phyloP scores from a whole-genome alignment of 129 eudicot species.

The Smallanthus sonchifolius region DNA sequence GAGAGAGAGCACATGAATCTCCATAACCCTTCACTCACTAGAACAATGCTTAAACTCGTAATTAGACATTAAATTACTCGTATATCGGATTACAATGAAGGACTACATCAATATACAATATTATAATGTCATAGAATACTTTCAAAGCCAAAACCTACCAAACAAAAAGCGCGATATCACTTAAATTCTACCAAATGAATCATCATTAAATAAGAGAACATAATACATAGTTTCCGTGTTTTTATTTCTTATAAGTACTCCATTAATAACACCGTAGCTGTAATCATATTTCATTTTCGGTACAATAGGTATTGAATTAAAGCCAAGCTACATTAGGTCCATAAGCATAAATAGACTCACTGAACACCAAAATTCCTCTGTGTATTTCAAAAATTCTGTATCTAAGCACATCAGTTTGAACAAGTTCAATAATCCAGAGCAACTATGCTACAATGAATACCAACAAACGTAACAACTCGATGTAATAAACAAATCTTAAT shows the following conservation, averaged over 20 bases:
- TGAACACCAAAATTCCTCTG: background rate
- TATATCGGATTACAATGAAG: background rate
- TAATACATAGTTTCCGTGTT: background rate
- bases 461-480: constrained; percentile 1
- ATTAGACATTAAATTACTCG: background rate
- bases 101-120: background rate
- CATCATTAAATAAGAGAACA: constrained; percentile 1
- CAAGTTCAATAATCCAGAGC: constrained; percentile 3
- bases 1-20: background rate
- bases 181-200: background rate
- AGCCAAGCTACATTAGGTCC: constrained; percentile 1
- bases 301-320: background rate
- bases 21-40: background rate
- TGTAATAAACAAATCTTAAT: background rate
- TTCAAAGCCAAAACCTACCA: constrained; percentile 11
- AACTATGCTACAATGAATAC: constrained; percentile 3
- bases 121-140: constrained; percentile 3
- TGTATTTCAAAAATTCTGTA: background rate
- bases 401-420: background rate
- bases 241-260: background rate
- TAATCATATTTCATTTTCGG: background rate
- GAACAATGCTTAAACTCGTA: background rate
- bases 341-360: constrained; percentile 4
- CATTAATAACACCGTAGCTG: background rate
- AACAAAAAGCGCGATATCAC: background rate